Evolutionary conservation across 2,329 filamentous ascomycete genomes (phyloP).

Genomic region (Lecanicillium sp.): DNA sequence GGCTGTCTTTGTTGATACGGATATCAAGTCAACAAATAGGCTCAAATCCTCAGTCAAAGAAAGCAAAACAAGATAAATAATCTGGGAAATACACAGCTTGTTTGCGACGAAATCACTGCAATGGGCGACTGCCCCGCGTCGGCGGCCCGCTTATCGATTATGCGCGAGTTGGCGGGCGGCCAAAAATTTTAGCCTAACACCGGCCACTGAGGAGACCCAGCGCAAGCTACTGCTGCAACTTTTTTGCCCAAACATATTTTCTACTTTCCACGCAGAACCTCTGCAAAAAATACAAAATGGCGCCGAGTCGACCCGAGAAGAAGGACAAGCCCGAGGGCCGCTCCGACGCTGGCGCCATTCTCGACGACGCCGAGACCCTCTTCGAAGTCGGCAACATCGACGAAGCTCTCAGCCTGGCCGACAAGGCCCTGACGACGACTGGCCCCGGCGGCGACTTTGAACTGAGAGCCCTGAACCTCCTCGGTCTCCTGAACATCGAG

Average conservation of each 20-base stretch:
- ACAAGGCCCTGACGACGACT: constrained; percentile 37
- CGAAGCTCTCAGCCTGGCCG: constrained; percentile 34
- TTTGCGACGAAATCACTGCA: too few species aligned
- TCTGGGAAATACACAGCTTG: too few species aligned
- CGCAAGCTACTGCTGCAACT: neutral
- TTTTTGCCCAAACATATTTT: neutral
- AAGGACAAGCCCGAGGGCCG: constrained; percentile 24
- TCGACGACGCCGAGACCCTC: constrained; percentile 36
- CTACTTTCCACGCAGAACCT: too few species aligned
- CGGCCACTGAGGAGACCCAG: neutral
- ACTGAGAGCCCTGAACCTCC: constrained; percentile 64
- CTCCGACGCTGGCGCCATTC: constrained; percentile 26
- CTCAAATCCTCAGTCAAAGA: too few species aligned
- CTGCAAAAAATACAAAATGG: constrained; percentile 27
- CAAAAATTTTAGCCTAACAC: constrained; percentile 12
- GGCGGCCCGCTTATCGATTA: too few species aligned
- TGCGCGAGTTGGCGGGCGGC: too few species aligned
- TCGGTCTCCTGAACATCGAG: constrained; percentile 79
- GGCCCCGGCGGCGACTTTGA: constrained; percentile 43
- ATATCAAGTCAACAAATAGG: too few species aligned
- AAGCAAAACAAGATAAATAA: too few species aligned
- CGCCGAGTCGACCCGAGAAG: constrained; percentile 35
- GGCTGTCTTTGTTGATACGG: too few species aligned
- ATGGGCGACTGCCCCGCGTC: too few species aligned
- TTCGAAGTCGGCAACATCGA: constrained; percentile 38